These are phyloP conservation scores for Kodamaea kakaduensis DNA, from an alignment of 805 yeast species.

Conservation along the genomic window DNA sequence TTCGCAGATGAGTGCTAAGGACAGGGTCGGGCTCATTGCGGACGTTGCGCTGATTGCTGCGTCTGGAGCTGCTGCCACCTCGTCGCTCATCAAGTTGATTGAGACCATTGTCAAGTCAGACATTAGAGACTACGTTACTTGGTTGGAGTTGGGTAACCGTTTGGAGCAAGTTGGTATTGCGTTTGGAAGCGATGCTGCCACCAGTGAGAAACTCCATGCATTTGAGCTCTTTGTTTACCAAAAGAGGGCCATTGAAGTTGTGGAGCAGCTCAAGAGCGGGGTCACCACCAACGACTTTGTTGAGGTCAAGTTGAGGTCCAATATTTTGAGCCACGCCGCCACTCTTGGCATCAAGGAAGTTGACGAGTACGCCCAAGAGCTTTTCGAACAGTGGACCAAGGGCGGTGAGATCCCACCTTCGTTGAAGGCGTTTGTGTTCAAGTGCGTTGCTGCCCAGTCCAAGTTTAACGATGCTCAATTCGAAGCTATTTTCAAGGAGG, in stretches of 20 bases:
- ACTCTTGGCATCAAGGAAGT: slow-evolving; percentile 34
- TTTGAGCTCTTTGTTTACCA: slow-evolving; percentile 33
- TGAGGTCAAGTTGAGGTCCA: slow-evolving; percentile 32
- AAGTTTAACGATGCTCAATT: slow-evolving; percentile 30
- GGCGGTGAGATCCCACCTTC: slow-evolving; percentile 39
- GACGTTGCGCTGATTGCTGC: slow-evolving; percentile 48
- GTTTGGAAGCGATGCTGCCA: slow-evolving; percentile 17
- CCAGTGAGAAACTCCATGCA: slow-evolving; percentile 20
- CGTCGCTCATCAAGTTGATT: slow-evolving; percentile 43
- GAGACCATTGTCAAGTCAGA: slow-evolving; percentile 23
- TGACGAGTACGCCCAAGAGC: slow-evolving; percentile 30
- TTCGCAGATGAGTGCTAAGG: slow-evolving; percentile 38
- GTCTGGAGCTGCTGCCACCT: slow-evolving; percentile 40
- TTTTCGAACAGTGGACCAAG: slow-evolving; percentile 23
- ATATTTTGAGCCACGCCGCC: slow-evolving; percentile 41
- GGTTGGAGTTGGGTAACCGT: slow-evolving; percentile 50
- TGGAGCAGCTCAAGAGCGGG: slow-evolving; percentile 17
- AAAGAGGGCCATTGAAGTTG: slow-evolving; percentile 23
- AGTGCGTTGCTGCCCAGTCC: slow-evolving; percentile 39
- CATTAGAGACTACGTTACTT: slow-evolving; percentile 44
- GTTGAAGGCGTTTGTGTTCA: slow-evolving; percentile 40
- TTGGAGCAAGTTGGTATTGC: slow-evolving; percentile 32
- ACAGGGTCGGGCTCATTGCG: slow-evolving; percentile 52
- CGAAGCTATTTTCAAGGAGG: slow-evolving; percentile 43
- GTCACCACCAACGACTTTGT: slow-evolving; percentile 25